Evolutionary conservation across 768 basidiomycete species (phyloP).

Genomic region (Macrocybe gigantea): DNA sequence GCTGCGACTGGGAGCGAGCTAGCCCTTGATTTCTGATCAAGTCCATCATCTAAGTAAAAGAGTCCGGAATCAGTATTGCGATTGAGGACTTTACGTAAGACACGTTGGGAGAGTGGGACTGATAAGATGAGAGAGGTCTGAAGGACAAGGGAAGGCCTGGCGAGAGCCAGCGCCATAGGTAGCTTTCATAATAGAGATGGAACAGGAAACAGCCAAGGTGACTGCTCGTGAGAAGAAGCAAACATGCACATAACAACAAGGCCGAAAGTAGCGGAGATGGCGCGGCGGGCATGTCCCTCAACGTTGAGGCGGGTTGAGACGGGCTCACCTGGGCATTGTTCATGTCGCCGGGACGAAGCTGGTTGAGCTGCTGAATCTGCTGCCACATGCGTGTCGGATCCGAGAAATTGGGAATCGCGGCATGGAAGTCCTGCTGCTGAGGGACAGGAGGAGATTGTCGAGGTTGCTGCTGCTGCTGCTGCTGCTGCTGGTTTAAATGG

Average conservation of each 20-base stretch:
- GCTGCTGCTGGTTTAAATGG: slow-evolving; percentile 33
- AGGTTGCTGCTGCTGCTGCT: slow-evolving; percentile 38
- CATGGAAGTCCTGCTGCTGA: slow-evolving; percentile 5
- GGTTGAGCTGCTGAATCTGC: slow-evolving; percentile 43
- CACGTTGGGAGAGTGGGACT: slow-evolving; percentile 10
- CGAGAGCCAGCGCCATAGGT: slow-evolving; percentile 4
- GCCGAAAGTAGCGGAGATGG: slow-evolving; percentile 7
- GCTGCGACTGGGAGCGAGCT: slow-evolving; percentile 30
- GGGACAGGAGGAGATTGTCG: slow-evolving; percentile 31
- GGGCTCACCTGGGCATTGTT: slow-evolving; percentile 41
- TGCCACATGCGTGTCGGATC: slow-evolving; percentile 56
- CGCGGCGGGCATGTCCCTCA: not conserved
- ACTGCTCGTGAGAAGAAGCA: slow-evolving; percentile 5
- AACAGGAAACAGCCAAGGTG: slow-evolving; percentile 6
- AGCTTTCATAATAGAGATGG: slow-evolving; percentile 8
- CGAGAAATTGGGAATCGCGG: slow-evolving; percentile 29
- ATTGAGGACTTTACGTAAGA: slow-evolving; percentile 12
- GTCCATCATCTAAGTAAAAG: slow-evolving; percentile 35
- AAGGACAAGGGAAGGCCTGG: not conserved
- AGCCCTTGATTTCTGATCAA: slow-evolving; percentile 35
- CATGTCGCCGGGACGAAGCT: slow-evolving; percentile 40
- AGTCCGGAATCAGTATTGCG: not conserved
- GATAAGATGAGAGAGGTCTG: slow-evolving; percentile 13
- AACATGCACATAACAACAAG: slow-evolving; percentile 2
- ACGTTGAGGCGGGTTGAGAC: slow-evolving; percentile 9